phyloP scores from a whole-genome alignment of 2,329 filamentous ascomycete genomes.

The Pezicula neosporulosa region DNA sequence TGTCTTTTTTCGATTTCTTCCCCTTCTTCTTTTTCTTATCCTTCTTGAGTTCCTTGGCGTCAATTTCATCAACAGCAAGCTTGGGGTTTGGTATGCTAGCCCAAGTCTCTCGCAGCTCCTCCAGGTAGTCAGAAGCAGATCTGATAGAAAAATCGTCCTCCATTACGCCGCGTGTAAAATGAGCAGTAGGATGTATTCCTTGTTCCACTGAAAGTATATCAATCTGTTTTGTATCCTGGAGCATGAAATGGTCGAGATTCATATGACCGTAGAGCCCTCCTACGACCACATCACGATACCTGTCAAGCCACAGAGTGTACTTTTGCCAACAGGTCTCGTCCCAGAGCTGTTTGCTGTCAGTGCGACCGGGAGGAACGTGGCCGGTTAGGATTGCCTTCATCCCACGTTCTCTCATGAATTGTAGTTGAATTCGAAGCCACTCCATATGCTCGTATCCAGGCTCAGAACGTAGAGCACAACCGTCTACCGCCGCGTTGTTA shows the following conservation, averaged over 20 bases:
- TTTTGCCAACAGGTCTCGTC: conserved; percentile 99
- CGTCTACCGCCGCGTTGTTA: conserved; percentile 89
- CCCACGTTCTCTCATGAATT: conserved; percentile 74
- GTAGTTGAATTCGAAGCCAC: conserved; percentile 87
- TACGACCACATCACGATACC: conserved; percentile 87
- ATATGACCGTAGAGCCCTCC: conserved; percentile 86
- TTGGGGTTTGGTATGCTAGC: conserved; percentile 59
- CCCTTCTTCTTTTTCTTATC: conserved; percentile 44
- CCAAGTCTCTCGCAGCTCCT: conserved; percentile 76
- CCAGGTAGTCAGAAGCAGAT: conserved; percentile 76
- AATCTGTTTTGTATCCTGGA: conserved; percentile 81
- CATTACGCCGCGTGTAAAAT: conserved; percentile 32
- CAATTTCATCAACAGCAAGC: neutral
- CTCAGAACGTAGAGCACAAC: conserved; percentile 73
- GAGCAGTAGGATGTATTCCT: conserved; percentile 20
- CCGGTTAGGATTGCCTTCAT: conserved; percentile 96
- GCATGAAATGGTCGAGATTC: conserved; percentile 96
- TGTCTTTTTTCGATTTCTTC: conserved; percentile 47
- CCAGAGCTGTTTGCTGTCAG: conserved; percentile 82
- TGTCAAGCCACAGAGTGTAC: conserved; percentile 84
- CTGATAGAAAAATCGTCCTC: conserved; percentile 56
- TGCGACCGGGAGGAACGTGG: conserved; percentile 88
- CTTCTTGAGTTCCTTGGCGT: conserved; percentile 21
- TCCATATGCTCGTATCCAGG: conserved; percentile 95
- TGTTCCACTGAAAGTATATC: conserved; percentile 47